Base-by-base conservation (phyloP, 1,139 yeast genomes). In the Geotrichum restrictum region DNA sequence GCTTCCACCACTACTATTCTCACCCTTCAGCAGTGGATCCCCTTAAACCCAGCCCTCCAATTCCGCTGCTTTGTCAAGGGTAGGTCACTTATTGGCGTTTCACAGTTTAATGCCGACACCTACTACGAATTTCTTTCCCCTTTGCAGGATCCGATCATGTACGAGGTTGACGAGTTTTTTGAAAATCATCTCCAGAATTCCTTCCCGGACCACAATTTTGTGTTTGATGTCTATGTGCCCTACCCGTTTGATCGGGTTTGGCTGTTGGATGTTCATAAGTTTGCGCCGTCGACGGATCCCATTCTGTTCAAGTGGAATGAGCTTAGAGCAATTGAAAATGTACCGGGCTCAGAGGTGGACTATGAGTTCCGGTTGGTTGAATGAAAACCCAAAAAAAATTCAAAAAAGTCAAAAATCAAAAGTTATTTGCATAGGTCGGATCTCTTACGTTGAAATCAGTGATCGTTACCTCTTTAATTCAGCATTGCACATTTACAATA, bases 271-370 rank as follows among this genome's bases (percentile, higher is more conserved):
- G 78, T 93, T 56, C 93, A 93, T 64, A 95, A 96, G 1, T 91
- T 85, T 68, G 75, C 84, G 0, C 74, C 89, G 52, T 81, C 79
- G 52, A 82, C 96, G 0, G 96, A 88, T 60, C 70, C 95, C 0
- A 71, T 86, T 19, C 67, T 91, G 24, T 93, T 80, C 66, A 79
- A 89, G 3, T 93, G 98, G 98, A 77, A 82, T 59, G 97, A 93
- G 64, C 67, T 93, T 3, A 31, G 2, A 11, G 11, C 34, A 11
- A n/a, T 34, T 13, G 37, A 24, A 24, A 24, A 24, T 24, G 8
- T 5, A 63, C 5, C 66, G 67, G 11, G 65, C 63, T 1, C 67
- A 66, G 70, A 11, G 62, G 66, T 57, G 45, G 70, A 64, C 6
- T 75, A 74, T 34, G 83, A 80, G 48, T 66, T 91, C 13, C 72